phyloP scores from a whole-genome alignment of 2,329 filamentous ascomycete genomes.

The Aspergillus felis region DNA sequence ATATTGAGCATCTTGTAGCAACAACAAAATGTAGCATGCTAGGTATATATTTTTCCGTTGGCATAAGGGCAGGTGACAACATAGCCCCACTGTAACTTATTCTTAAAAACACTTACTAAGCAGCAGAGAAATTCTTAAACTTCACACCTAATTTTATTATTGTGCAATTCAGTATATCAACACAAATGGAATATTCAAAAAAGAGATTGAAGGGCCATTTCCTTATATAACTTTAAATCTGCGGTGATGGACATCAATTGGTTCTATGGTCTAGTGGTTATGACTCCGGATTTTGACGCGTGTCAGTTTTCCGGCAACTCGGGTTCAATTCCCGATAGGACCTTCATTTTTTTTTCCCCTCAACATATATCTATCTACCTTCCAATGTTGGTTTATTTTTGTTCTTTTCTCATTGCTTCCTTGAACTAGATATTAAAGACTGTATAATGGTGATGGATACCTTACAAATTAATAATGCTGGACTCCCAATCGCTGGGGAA shows the following conservation, averaged over 20 bases:
- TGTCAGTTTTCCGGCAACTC: not conserved
- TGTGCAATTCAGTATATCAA: not conserved
- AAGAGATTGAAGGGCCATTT: not conserved
- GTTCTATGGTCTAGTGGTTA: not conserved
- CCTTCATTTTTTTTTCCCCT: not conserved
- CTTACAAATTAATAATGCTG: no score
- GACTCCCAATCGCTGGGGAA: no score
- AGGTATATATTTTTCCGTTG: not conserved
- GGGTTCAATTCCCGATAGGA: not conserved
- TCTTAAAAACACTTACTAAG: not conserved
- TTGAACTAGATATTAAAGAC: not conserved
- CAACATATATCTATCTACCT: no score
- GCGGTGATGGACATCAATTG: not conserved
- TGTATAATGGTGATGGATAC: not conserved
- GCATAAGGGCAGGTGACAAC: not conserved
- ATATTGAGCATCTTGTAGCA: not conserved
- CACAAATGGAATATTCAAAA: not conserved
- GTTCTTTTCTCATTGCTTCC: no score
- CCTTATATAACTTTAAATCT: not conserved
- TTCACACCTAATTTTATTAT: not conserved
- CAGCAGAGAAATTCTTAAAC: not conserved
- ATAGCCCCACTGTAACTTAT: not conserved
- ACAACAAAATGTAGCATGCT: fast-evolving
- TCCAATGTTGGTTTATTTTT: no score
- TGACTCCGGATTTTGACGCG: not conserved